Base-by-base conservation (phyloP, 179 eudicot species). In the Silene vulgaris region DNA sequence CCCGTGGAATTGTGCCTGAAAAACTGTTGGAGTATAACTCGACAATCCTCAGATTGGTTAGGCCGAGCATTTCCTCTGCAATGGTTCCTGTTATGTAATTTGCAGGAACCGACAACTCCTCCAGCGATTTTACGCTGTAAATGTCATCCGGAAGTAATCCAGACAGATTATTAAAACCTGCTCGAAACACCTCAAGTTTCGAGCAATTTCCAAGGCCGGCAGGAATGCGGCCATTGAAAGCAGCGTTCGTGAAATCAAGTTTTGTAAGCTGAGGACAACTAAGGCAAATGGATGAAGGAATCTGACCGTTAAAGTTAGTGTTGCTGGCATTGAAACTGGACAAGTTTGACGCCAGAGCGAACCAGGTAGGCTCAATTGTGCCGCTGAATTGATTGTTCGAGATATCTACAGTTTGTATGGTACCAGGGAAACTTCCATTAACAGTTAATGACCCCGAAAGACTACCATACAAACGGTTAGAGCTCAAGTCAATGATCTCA, bases 301-400 rank as follows among this genome's bases (percentile, higher is more conserved):
- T 76, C 12, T 72, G 60, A 72, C 91, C 96, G 7, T 23, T 29
- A 57, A 94, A 89, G 37, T 71, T 79, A 76, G 90, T 94, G 78
- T 88, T 89, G 80, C 94, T 91, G 60, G 87, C 82, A 77, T 89
- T 85, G 16, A 93, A 84, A 67, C 65, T 78, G 9, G 83, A 78
- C 85, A 94, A 86, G 69, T 80, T 84, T 7, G 50, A 65, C 8
- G 86, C 89, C 0, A 65, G 40, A 32, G 59, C 62, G 65, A 91
- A 80, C 69, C 86, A 83, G 14, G 80, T 50, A 17, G 88, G 64
- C n/a, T 82, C 86, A 40, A 93, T 75, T 26, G 52, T 61, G 61
- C 98, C 98, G 20, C 66, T 77, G 30, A 93, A 80, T 65, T 75
- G 84, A 78, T 93, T 93, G 81, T 87, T 85, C 21, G 98, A 93